A percentile compares a stretch with the other conserved stretches of the same genome.
These are phyloP conservation scores for sorghum (Sorghum bicolor) DNA, from an alignment of 176 grass and related monocot species.

Conservation along the genomic window DNA sequence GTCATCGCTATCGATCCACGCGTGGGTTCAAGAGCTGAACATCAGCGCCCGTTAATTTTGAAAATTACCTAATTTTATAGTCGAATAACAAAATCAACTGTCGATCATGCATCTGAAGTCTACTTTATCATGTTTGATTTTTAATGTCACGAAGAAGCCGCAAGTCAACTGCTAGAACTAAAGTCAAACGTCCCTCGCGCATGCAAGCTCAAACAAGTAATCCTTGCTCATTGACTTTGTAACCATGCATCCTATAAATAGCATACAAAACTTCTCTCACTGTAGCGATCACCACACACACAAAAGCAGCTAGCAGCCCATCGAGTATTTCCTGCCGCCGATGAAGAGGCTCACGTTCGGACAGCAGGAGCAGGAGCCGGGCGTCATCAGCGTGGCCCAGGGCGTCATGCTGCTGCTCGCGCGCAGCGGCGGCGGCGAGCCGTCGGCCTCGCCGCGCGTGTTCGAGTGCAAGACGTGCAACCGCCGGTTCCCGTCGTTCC, in stretches of 20 bases:
- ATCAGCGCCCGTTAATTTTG: background rate
- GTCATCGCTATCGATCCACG: background rate
- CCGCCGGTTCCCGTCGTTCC: constrained; percentile 61
- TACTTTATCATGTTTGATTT: background rate
- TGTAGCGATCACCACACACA: background rate
- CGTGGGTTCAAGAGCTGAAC: background rate
- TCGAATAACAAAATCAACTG: background rate
- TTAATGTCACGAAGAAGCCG: background rate
- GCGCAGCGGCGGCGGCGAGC: background rate
- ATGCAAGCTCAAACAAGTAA: background rate
- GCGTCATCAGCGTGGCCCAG: constrained; percentile 24
- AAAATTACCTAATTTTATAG: background rate
- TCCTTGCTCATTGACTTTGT: background rate
- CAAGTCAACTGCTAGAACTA: background rate
- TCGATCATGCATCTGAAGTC: constrained; percentile 11
- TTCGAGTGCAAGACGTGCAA: constrained; percentile 66
- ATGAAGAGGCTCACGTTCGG: constrained; percentile 40
- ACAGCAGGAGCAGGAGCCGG: constrained; percentile 16
- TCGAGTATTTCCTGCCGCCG: background rate
- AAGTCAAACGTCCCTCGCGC: background rate
- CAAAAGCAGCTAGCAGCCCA: background rate
- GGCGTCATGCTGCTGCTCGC: constrained; percentile 39
- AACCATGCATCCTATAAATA: background rate
- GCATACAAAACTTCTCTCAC: background rate
- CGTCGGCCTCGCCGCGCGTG: constrained; percentile 22